phyloP scores from a whole-genome alignment of 306 rosid species.

The Pueraria montana region DNA sequence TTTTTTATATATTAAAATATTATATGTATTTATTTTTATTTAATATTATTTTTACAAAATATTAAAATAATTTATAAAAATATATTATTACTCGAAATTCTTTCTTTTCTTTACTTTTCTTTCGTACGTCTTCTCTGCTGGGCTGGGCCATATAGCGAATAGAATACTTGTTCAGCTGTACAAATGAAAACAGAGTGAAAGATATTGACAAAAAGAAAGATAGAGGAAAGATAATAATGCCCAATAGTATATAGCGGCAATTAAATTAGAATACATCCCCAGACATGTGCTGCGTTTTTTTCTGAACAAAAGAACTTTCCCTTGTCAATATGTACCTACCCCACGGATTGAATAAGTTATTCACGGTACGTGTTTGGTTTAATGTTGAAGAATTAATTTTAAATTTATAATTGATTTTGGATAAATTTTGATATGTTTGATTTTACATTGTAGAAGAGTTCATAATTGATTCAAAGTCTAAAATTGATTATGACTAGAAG shows the following conservation, averaged over 20 bases:
- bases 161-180: background rate
- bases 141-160: background rate
- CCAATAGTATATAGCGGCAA: background rate
- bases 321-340: slow-evolving; percentile 31
- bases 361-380: too few relatives aligned
- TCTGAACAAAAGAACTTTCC: slow-evolving; percentile 26
- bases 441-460: too few relatives aligned
- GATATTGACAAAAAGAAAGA: background rate
- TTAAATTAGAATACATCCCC: background rate
- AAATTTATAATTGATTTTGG: too few relatives aligned
- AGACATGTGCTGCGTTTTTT: background rate
- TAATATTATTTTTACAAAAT: too few relatives aligned
- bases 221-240: background rate
- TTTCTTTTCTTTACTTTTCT: too few relatives aligned
- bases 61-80: background rate
- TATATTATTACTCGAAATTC: background rate
- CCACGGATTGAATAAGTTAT: background rate
- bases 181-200: background rate
- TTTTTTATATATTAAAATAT: background rate
- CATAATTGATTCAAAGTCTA: too few relatives aligned
- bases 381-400: too few relatives aligned
- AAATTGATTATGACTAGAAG: too few relatives aligned
- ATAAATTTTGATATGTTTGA: too few relatives aligned
- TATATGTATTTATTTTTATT: background rate
- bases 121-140: background rate